These are phyloP conservation scores for Ulota crispa DNA, from an alignment of 225 moss, liverwort and hornwort genomes.

Conservation along the genomic window DNA sequence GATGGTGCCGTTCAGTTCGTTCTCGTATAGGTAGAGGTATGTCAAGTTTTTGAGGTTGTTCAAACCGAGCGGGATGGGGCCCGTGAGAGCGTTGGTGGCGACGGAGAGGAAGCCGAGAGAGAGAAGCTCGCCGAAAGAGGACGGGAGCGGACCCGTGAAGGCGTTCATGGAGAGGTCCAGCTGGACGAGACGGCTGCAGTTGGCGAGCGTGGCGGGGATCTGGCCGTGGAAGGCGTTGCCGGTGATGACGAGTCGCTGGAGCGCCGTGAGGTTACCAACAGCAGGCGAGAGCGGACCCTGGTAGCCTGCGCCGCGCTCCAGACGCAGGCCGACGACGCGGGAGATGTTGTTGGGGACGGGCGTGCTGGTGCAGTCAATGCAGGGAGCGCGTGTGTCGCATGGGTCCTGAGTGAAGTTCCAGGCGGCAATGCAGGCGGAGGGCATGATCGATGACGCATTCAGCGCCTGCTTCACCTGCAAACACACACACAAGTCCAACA, in stretches of 20 bases:
- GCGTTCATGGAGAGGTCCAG: slow-evolving; percentile 48
- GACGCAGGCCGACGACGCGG: slow-evolving; percentile 41
- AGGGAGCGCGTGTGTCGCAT: slow-evolving; percentile 40
- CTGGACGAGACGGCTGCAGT: slow-evolving; percentile 30
- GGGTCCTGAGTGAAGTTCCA: slow-evolving; percentile 55
- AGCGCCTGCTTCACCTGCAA: slow-evolving; percentile 51
- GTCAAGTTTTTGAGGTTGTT: slow-evolving; percentile 38
- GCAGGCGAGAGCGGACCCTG: slow-evolving; percentile 42
- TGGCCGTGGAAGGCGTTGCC: slow-evolving; percentile 43
- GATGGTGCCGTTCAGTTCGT: slow-evolving; percentile 33
- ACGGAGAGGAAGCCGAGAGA: slow-evolving; percentile 40
- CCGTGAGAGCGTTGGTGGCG: slow-evolving; percentile 37
- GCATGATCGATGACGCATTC: slow-evolving; percentile 49
- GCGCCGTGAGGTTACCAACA: slow-evolving; percentile 42
- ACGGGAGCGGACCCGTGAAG: slow-evolving; percentile 42
- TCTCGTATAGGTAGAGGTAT: slow-evolving; percentile 47
- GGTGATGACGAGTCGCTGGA: slow-evolving; percentile 40
- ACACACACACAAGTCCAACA: not conserved
- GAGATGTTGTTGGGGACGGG: slow-evolving; percentile 30
- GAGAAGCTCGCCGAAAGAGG: slow-evolving; percentile 34
- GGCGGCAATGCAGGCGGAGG: slow-evolving; percentile 43
- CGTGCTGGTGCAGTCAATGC: slow-evolving; percentile 45
- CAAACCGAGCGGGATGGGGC: slow-evolving; percentile 39
- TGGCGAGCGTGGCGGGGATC: slow-evolving; percentile 37
- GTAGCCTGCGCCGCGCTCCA: slow-evolving; percentile 51